Evolutionary conservation across 2,329 filamentous ascomycete species (phyloP).

Genomic region (Onygenales sp.): DNA sequence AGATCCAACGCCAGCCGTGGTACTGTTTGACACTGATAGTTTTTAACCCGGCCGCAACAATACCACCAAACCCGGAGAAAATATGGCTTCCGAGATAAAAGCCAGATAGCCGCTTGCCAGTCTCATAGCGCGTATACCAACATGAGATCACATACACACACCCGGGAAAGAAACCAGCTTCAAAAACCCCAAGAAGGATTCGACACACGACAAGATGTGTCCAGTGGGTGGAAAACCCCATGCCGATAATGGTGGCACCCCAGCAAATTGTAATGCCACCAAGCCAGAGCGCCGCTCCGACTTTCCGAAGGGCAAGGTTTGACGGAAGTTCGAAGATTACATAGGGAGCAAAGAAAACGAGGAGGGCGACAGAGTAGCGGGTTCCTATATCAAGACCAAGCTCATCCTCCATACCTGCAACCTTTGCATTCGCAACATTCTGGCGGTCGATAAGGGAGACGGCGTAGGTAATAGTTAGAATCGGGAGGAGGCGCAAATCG

Average conservation of each 20-base stretch:
- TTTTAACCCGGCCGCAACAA: background rate
- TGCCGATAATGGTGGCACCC: background rate
- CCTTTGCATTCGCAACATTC: no score
- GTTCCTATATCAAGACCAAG: no score
- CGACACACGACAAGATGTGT: background rate
- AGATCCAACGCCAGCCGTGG: background rate
- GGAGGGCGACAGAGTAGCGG: no score
- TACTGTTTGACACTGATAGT: background rate
- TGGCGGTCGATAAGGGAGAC: no score
- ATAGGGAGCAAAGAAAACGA: background rate
- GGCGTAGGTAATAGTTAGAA: no score
- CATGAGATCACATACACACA: background rate
- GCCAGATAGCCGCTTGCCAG: background rate
- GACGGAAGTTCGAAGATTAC: background rate
- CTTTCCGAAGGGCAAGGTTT: background rate
- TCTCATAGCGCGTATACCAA: background rate
- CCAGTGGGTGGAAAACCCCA: background rate
- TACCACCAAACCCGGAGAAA: background rate
- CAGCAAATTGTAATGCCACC: background rate
- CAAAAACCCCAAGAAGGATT: background rate
- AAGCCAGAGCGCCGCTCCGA: background rate
- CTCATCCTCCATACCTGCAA: no score
- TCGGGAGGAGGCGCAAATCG: no score
- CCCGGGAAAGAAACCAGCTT: background rate
- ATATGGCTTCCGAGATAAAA: background rate